Base-by-base conservation (phyloP, 768 basidiomycete genomes). In the Phaeotremella skinneri region DNA sequence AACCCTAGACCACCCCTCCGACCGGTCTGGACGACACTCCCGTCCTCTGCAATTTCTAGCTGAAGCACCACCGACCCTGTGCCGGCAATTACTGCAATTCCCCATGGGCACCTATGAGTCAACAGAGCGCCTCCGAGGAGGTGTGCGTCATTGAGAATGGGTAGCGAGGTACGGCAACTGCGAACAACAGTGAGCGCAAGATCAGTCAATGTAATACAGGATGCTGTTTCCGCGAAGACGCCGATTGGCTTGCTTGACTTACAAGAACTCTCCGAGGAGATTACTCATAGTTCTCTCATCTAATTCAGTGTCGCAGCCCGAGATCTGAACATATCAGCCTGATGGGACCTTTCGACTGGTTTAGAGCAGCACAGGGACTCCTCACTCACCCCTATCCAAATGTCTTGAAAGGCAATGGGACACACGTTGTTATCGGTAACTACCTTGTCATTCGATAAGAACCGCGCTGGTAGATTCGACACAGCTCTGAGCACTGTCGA, bases 51-150 rank as follows among this genome's bases (percentile, higher is more conserved):
- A 27, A 64, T 41, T 41, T 67, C 65, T 7, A 72, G 52, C 5
- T 57, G 62, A 48, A 72, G 47, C 31, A 86, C 82, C 66, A 85
- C 88, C 11, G 86, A 85, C 2, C 91, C 91, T 0, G 91, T 94
- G 14, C 91, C 91, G 1, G 82, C 86, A 59, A 93, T 86, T 51
- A 85, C 85, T 2, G 85, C 83, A 29, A 92, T 81, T 6, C 87
- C 88, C 67, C 68, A 69, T 17, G 54, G 56, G 58, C 83, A 80
- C 14, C 79, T 74, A 69, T 85, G 80, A 67, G 85, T 78, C 37
- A 83, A 81, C 13, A 91, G 80, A 3, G 91, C 89, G 0, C 89
- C 85, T 9, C 89, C 88, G 45, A 94, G 84, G 45, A 94, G 86
- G 67, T 87, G 83, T 0, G 89, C 87, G 73, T 94, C 91, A 75